Percentiles rank a stretch among this genome's conserved stretches.
phyloP scores from a whole-genome alignment of 306 rosid species.

The Begonia loranthoides region DNA sequence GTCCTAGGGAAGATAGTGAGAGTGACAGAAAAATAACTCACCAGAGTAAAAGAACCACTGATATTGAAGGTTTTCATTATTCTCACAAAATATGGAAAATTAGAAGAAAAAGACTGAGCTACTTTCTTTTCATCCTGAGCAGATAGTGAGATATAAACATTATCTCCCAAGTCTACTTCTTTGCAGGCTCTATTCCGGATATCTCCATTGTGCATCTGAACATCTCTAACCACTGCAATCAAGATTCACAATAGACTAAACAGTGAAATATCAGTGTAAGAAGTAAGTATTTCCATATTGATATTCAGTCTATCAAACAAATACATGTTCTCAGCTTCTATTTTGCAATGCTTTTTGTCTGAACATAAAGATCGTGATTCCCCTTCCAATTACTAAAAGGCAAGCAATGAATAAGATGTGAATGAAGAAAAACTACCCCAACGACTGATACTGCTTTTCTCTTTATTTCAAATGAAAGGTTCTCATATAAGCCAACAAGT shows the following conservation, averaged over 20 bases:
- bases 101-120: constrained; percentile 59
- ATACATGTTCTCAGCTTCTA: neutral
- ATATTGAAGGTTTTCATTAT: constrained; percentile 86
- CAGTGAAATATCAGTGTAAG: too few species aligned
- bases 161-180: constrained; percentile 29
- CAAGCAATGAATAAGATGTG: too few species aligned
- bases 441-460: too few species aligned
- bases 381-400: constrained; percentile 3
- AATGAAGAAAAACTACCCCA: too few species aligned
- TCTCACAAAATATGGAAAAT: constrained; percentile 66
- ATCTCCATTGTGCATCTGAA: constrained; percentile 16
- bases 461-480: neutral
- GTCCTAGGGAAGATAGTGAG: too few species aligned
- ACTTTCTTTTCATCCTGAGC: constrained; percentile 48
- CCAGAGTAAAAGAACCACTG: constrained; percentile 83
- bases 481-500: constrained; percentile 12
- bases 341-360: neutral
- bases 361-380: neutral
- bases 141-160: constrained; percentile 33
- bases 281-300: too few species aligned
- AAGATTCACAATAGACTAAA: neutral
- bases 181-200: constrained; percentile 30
- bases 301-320: neutral
- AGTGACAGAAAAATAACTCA: constrained; percentile 27
- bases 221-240: neutral